These are phyloP conservation scores for Rhodotorula sp. DNA, from an alignment of 1,284 basidiomycete genomes.

Conservation along the genomic window DNA sequence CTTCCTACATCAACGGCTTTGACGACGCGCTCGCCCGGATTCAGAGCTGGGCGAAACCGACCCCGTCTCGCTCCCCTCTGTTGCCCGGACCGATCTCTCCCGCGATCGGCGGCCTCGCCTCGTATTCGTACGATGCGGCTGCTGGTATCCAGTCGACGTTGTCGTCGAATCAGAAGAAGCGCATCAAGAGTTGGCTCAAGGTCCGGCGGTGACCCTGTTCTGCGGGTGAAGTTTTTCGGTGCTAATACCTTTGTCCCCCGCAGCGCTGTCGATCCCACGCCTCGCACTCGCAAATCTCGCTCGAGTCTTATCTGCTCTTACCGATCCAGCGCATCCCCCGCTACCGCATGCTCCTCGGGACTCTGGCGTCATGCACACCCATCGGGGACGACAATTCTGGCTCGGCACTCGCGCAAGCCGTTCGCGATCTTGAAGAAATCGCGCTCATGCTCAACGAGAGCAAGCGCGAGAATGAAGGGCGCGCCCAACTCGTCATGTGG, in stretches of 20 bases:
- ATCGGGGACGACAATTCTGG: slow-evolving; percentile 6
- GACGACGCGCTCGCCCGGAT: slow-evolving; percentile 84
- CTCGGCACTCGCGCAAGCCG: slow-evolving; percentile 65
- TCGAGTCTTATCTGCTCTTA: slow-evolving; percentile 90
- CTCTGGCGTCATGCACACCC: slow-evolving; percentile 75
- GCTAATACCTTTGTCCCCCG: background rate
- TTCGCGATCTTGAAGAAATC: slow-evolving; percentile 77
- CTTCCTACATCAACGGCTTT: slow-evolving; percentile 93
- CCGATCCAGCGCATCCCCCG: slow-evolving; percentile 95
- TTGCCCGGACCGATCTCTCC: slow-evolving; percentile 52
- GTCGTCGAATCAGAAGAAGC: slow-evolving; percentile 68
- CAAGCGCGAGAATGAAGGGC: slow-evolving; percentile 86
- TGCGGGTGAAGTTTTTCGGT: background rate
- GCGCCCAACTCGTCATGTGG: slow-evolving; percentile 70
- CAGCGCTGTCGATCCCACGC: slow-evolving; percentile 54
- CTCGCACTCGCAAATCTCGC: slow-evolving; percentile 89
- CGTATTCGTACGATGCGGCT: slow-evolving; percentile 28
- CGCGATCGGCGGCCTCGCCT: background rate
- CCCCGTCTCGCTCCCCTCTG: slow-evolving; percentile 43
- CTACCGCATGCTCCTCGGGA: slow-evolving; percentile 79
- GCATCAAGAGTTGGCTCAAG: slow-evolving; percentile 81
- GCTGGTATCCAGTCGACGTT: slow-evolving; percentile 13
- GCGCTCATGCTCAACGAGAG: slow-evolving; percentile 96
- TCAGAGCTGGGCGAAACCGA: slow-evolving; percentile 63
- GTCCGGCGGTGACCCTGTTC: slow-evolving; percentile 22